Evolutionary conservation across 805 yeast genomes (phyloP).

Genomic region (Zygoascus biomembranicola): DNA sequence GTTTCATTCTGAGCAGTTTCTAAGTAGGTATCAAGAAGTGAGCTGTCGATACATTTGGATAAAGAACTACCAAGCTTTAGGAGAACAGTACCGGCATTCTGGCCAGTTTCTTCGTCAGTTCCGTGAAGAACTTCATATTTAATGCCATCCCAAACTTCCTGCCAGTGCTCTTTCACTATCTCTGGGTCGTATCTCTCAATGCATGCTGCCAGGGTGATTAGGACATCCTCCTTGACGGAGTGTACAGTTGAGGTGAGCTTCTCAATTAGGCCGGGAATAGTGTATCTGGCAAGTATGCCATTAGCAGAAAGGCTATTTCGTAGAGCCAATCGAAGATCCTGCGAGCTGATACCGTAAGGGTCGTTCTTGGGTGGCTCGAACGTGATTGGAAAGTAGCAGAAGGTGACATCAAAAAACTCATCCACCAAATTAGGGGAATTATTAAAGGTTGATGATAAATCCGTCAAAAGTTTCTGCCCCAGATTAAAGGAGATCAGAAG

Average conservation of each 20-base stretch:
- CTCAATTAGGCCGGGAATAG: constrained; percentile 65
- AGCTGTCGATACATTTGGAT: constrained; percentile 28
- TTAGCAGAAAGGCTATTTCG: constrained; percentile 57
- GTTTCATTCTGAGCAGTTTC: constrained; percentile 34
- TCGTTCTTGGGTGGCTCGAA: constrained; percentile 88
- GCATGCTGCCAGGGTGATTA: constrained; percentile 53
- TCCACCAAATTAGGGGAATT: constrained; percentile 37
- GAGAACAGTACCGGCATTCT: constrained; percentile 38
- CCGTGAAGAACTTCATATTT: constrained; percentile 85
- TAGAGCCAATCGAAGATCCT: constrained; percentile 56
- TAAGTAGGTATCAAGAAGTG: constrained; percentile 33
- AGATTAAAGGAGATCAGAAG: constrained; percentile 60
- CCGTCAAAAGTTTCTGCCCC: constrained; percentile 38
- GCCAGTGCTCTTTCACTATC: constrained; percentile 54
- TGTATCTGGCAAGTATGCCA: constrained; percentile 56
- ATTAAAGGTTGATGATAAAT: constrained; percentile 22
- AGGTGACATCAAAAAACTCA: constrained; percentile 77
- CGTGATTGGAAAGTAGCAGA: constrained; percentile 95
- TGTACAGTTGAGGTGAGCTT: constrained; percentile 21
- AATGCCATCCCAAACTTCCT: constrained; percentile 74
- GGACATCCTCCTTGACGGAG: constrained; percentile 53
- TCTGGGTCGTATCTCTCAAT: constrained; percentile 42
- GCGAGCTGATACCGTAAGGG: constrained; percentile 72
- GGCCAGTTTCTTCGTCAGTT: constrained; percentile 40
- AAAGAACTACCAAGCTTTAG: constrained; percentile 36